Conservation (phyloP, 2,329 filamentous ascomycete genomes). For the Botryotinia calthae region DNA sequence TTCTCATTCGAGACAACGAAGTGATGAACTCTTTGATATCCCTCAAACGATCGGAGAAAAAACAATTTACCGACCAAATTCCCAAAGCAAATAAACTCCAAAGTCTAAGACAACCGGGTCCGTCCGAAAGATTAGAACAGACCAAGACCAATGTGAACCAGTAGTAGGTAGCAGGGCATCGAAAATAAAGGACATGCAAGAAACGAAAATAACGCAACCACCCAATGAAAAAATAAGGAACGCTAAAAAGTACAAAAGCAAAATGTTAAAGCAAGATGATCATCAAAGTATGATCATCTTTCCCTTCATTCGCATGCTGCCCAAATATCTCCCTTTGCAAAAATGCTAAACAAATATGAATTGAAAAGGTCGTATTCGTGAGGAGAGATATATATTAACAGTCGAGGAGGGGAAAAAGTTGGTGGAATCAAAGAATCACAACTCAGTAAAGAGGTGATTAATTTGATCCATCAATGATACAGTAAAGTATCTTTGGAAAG, state of each 20-base stretch:
- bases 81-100: conserved; percentile 10
- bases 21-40: neutral
- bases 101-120: conserved; percentile 8
- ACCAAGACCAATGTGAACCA: conserved; percentile 6
- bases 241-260: conserved; percentile 18
- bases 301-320: conserved; percentile 16
- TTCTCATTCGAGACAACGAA: neutral
- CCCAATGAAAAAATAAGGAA: conserved; percentile 9
- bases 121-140: conserved; percentile 13
- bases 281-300: neutral
- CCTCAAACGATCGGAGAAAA: neutral
- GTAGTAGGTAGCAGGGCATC: neutral
- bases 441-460: conserved; percentile 7
- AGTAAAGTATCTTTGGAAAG: neutral
- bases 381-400: conserved; percentile 9
- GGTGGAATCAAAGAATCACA: neutral
- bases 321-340: conserved; percentile 14
- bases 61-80: neutral
- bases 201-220: conserved; percentile 1
- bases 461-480: neutral
- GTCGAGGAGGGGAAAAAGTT: neutral
- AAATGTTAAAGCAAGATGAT: conserved; percentile 12
- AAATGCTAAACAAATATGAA: conserved; percentile 18
- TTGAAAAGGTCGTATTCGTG: conserved; percentile 8
- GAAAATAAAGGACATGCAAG: conserved; percentile 15